phyloP scores from a whole-genome alignment of 2,329 filamentous ascomycete genomes.

The Cercospora zeae-maydis region DNA sequence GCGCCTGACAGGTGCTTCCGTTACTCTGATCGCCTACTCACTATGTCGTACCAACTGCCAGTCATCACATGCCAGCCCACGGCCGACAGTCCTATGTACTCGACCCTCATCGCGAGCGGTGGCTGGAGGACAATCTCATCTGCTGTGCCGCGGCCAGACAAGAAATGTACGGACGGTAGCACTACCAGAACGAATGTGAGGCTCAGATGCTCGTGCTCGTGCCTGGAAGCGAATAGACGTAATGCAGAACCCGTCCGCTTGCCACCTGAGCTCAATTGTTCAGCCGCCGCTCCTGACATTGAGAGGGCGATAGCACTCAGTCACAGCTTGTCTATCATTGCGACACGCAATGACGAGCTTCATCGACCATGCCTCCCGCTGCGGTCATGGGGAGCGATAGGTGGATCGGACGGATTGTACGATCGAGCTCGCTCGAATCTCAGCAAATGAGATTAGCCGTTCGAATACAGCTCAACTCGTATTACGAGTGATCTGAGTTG shows the following conservation, averaged over 20 bases:
- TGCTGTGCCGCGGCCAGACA: not conserved
- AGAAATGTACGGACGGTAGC: constrained; percentile 6
- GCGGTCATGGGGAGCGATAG: not conserved
- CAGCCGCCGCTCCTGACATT: constrained; percentile 13
- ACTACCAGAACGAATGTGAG: constrained; percentile 5
- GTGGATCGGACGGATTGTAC: not conserved
- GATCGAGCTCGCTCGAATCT: not conserved
- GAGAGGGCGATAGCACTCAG: not conserved
- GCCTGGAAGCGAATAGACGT: constrained; percentile 7
- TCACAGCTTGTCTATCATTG: not conserved
- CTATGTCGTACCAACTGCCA: constrained; percentile 7
- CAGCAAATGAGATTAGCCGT: not conserved
- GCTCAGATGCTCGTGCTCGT: constrained; percentile 4
- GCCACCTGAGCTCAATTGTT: constrained; percentile 12
- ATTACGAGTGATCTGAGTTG: not conserved
- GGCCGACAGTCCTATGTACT: constrained; percentile 10
- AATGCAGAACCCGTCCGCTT: constrained; percentile 9
- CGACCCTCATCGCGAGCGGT: not conserved
- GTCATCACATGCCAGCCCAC: constrained; percentile 14
- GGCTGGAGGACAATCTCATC: not conserved
- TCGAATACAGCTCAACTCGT: not conserved
- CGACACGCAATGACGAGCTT: not conserved
- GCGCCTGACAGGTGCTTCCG: not conserved
- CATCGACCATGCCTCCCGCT: not conserved
- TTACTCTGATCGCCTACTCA: not conserved